Conservation (phyloP, 2,329 filamentous ascomycete species). For the Juglanconis oblonga region DNA sequence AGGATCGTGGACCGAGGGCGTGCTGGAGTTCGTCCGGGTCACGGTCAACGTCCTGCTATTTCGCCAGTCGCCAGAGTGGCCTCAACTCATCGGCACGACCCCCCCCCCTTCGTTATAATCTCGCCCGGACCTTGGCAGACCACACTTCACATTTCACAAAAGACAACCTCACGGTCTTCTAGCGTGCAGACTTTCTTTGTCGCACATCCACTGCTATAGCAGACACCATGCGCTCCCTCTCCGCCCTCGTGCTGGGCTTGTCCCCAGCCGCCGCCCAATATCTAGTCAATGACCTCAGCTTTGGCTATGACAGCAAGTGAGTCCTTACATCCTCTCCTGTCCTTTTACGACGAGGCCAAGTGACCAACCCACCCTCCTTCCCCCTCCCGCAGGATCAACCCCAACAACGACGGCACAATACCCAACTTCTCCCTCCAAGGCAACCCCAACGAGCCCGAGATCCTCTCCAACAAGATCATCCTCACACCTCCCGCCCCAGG, state of each 20-base stretch:
- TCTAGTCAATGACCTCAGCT: slow-evolving; percentile 71
- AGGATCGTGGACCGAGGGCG: slow-evolving; percentile 10
- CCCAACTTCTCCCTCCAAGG: slow-evolving; percentile 56
- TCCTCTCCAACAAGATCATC: slow-evolving; percentile 86
- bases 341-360: background rate
- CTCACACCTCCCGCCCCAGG: slow-evolving; percentile 87
- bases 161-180: background rate
- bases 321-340: slow-evolving; percentile 6
- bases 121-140: background rate
- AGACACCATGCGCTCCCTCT: slow-evolving; percentile 41
- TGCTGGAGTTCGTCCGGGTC: slow-evolving; percentile 13
- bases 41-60: slow-evolving; percentile 15
- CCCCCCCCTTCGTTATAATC: background rate
- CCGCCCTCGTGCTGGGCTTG: slow-evolving; percentile 40
- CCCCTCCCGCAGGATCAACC: slow-evolving; percentile 55
- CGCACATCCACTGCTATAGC: background rate
- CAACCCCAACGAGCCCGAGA: slow-evolving; percentile 53
- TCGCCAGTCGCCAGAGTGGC: slow-evolving; percentile 17
- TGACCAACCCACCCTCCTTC: background rate
- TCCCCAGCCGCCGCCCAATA: slow-evolving; percentile 59
- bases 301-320: slow-evolving; percentile 67
- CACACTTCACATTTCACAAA: background rate
- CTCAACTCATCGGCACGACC: slow-evolving; percentile 10
- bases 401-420: slow-evolving; percentile 49
- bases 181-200: background rate